Base-by-base conservation (phyloP, 495 filamentous ascomycete genomes). In the Penicillium manginii region DNA sequence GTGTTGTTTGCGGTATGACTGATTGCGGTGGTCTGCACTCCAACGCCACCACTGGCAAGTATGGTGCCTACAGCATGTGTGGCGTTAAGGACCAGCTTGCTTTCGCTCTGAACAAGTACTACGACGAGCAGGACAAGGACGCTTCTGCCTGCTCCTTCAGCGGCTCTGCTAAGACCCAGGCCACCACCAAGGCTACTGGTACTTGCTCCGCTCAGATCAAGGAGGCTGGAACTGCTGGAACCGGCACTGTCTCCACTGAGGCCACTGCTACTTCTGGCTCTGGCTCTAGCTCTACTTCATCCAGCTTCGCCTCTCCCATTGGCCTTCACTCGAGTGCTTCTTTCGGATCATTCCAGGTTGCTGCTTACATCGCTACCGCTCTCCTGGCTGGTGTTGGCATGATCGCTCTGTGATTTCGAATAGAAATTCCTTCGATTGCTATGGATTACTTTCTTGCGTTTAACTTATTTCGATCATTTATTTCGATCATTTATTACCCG, bases 61-160 rank as follows among this genome's bases (percentile, higher is more conserved):
- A 96, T 71, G 94, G 94, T 50, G 86, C 91, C 6, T 98, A 92
- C 78, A 85, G 86, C 73, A 96, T 96, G 90, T 98, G 94, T 81
- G 83, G 81, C 63, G 59, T 85, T 61, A 84, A 80, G 59, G 81
- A 96, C 72, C 83, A 94, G 75, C 85, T 98, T 22, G 86, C 85
- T 51, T 96, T 86, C 69, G 89, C 86, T 32, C 81, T 97, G 60
- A 88, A 96, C 77, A 73, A 80, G 56, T 98, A 96, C 81, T 94
- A 93, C 75, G 71, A 80, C 15, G 77, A 78, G 66, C 87, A 91
- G 77, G 59, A 58, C 54, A 69, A 69, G 8, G 77, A 70, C 51
- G 67, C 75, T 19, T 69, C 73, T 37, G 88, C 92, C 26, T 98
- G 94, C 70, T 79, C 86, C 75, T 98, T 97, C 76, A 73, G 79